Evolutionary conservation across 179 eudicot species (phyloP).

Genomic region (Heliamphora pulchella): DNA sequence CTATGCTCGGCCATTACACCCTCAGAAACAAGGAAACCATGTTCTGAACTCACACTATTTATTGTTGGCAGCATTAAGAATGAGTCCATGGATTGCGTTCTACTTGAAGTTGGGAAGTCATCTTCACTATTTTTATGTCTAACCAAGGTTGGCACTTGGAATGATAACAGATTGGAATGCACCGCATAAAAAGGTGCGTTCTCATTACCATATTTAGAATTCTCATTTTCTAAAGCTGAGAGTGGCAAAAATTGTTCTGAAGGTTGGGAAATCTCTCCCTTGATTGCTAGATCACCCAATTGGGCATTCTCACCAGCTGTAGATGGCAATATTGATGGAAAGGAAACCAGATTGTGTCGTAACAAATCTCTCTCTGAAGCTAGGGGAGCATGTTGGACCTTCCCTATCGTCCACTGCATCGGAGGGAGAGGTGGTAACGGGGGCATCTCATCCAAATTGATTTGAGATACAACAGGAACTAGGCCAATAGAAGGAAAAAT

Average conservation of each 20-base stretch:
- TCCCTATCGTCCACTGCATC: conserved; percentile 85
- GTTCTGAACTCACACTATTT: conserved; percentile 17
- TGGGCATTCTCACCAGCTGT: conserved; percentile 21
- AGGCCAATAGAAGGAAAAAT: conserved; percentile 26
- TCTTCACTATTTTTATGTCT: conserved; percentile 19
- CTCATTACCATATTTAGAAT: conserved; percentile 17
- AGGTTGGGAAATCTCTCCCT: conserved; percentile 17
- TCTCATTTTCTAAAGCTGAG: conserved; percentile 18
- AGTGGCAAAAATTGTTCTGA: conserved; percentile 17
- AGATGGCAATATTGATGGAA: conserved; percentile 25
- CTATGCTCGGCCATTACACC: conserved; percentile 15
- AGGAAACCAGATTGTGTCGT: conserved; percentile 19
- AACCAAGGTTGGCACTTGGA: conserved; percentile 19
- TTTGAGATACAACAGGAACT: conserved; percentile 34
- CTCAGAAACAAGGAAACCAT: conserved; percentile 18
- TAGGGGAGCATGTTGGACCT: conserved; percentile 43
- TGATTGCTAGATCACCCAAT: conserved; percentile 13
- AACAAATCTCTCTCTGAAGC: conserved; percentile 28
- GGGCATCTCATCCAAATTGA: conserved; percentile 53
- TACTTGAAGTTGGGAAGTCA: conserved; percentile 13
- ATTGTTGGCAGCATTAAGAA: conserved; percentile 15
- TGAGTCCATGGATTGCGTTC: conserved; percentile 17
- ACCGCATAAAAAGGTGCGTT: conserved; percentile 17
- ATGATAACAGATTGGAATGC: conserved; percentile 21
- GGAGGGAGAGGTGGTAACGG: conserved; percentile 99